phyloP scores from a whole-genome alignment of 2,329 filamentous ascomycete species.

The Amphichorda felina region DNA sequence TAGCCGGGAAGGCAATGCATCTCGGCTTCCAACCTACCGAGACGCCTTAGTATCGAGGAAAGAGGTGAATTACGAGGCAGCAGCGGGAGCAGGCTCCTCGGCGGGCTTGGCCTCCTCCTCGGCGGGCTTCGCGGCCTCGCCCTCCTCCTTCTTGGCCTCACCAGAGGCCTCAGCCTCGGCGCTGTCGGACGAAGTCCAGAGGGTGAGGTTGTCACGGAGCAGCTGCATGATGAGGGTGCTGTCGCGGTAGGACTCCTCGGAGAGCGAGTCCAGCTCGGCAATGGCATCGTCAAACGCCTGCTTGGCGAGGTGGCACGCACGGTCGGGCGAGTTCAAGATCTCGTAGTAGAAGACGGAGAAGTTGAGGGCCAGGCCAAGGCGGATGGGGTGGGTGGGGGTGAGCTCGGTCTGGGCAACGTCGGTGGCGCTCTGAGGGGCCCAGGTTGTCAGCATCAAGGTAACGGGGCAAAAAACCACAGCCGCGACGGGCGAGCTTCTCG shows the following conservation, averaged over 20 bases:
- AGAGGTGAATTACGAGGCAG: slow-evolving; percentile 38
- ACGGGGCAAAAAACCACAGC: too few relatives aligned
- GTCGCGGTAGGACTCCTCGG: slow-evolving; percentile 97
- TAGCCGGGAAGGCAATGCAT: slow-evolving; percentile 9
- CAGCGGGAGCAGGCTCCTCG: slow-evolving; percentile 26
- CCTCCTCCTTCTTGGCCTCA: slow-evolving; percentile 49
- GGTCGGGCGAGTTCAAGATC: slow-evolving; percentile 96
- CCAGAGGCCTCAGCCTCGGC: slow-evolving; percentile 59
- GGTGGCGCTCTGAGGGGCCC: slow-evolving; percentile 65
- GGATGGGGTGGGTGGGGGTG: slow-evolving; percentile 94
- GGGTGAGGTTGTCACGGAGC: slow-evolving; percentile 92
- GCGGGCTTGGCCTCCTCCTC: slow-evolving; percentile 31
- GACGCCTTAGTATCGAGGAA: slow-evolving; percentile 24
- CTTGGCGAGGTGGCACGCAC: slow-evolving; percentile 96
- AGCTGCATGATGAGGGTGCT: slow-evolving; percentile 99
- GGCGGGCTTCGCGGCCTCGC: slow-evolving; percentile 26
- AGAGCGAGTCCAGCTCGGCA: slow-evolving; percentile 94
- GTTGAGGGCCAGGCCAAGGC: slow-evolving; percentile 93
- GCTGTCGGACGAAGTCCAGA: slow-evolving; percentile 93
- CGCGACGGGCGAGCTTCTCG: too few relatives aligned
- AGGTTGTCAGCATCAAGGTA: slow-evolving; percentile 2
- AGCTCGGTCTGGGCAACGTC: slow-evolving; percentile 97
- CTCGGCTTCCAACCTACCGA: slow-evolving; percentile 22
- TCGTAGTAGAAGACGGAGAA: slow-evolving; percentile 99
- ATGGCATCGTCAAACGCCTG: slow-evolving; percentile 98